A percentile compares a stretch with the other conserved stretches of the same genome.
phyloP scores from a whole-genome alignment of 2,329 filamentous ascomycete species.

The Dothiorella sarmentorum region DNA sequence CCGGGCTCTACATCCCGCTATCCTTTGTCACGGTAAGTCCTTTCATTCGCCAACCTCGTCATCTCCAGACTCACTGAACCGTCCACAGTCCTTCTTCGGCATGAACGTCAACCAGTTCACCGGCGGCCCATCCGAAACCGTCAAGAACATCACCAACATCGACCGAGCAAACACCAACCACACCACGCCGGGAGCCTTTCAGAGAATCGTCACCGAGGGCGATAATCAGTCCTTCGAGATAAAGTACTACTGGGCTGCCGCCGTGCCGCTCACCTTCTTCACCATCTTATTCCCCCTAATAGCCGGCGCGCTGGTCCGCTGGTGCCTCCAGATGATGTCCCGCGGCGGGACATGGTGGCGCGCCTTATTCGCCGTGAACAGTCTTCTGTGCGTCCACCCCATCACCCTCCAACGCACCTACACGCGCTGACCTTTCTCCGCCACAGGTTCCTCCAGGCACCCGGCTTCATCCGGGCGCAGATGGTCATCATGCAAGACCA shows the following conservation, averaged over 20 bases:
- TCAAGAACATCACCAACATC: too few relatives aligned
- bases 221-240: neutral
- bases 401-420: neutral
- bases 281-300: neutral
- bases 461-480: neutral
- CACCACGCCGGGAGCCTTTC: too few relatives aligned
- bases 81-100: neutral
- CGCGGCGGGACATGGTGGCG: neutral
- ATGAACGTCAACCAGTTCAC: neutral
- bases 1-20: neutral
- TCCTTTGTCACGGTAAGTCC: neutral
- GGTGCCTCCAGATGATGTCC: neutral
- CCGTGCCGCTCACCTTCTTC: neutral
- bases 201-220: neutral
- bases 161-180: too few relatives aligned
- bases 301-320: neutral
- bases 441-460: neutral
- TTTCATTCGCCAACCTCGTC: neutral
- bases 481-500: neutral
- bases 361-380: neutral
- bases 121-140: too few relatives aligned
- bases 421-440: too few relatives aligned
- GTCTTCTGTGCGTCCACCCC: neutral
- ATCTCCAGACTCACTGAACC: too few relatives aligned
- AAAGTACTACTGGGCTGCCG: neutral